A percentile compares a stretch with the other conserved stretches of the same genome.
phyloP scores from a whole-genome alignment of 2,329 filamentous ascomycete species.

The Corniculantispora saksenae region DNA sequence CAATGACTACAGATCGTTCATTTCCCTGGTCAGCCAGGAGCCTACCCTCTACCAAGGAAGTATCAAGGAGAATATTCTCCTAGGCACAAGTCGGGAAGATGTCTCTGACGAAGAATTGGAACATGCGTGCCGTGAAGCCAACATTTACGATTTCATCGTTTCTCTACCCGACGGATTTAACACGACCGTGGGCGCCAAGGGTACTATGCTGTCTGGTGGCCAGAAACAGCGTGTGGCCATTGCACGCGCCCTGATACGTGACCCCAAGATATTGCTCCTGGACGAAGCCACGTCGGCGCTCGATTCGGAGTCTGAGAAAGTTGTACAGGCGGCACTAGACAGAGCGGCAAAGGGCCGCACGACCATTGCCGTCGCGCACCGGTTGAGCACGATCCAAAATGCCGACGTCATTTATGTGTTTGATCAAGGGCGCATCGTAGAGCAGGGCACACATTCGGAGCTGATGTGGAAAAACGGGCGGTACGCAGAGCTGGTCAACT shows the following conservation, averaged over 20 bases:
- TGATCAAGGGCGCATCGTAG: slow-evolving; percentile 82
- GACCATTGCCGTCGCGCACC: slow-evolving; percentile 91
- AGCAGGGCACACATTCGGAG: slow-evolving; percentile 77
- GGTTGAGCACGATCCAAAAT: slow-evolving; percentile 89
- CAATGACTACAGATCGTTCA: slow-evolving; percentile 78
- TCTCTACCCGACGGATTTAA: slow-evolving; percentile 83
- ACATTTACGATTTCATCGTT: slow-evolving; percentile 89
- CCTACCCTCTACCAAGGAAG: slow-evolving; percentile 93
- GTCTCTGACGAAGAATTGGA: slow-evolving; percentile 73
- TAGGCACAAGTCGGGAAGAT: slow-evolving; percentile 68
- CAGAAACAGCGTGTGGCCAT: slow-evolving; percentile 96
- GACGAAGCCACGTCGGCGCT: slow-evolving; percentile 81
- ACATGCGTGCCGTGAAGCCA: slow-evolving; percentile 82
- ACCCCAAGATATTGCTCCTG: slow-evolving; percentile 82
- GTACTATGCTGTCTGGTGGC: slow-evolving; percentile 80
- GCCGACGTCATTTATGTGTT: slow-evolving; percentile 97
- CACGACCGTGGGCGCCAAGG: slow-evolving; percentile 85
- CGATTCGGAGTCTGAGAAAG: slow-evolving; percentile 75
- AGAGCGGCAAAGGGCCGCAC: slow-evolving; percentile 81
- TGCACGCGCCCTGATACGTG: slow-evolving; percentile 84
- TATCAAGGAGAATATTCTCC: slow-evolving; percentile 84
- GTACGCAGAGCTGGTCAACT: slow-evolving; percentile 76
- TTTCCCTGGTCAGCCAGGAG: slow-evolving; percentile 91
- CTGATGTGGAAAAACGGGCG: slow-evolving; percentile 69
- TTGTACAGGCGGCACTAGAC: slow-evolving; percentile 80